Percentiles rank a stretch among this genome's conserved stretches.
These are phyloP conservation scores for Parietaria judaica DNA, from an alignment of 306 rosid species.

Conservation along the genomic window DNA sequence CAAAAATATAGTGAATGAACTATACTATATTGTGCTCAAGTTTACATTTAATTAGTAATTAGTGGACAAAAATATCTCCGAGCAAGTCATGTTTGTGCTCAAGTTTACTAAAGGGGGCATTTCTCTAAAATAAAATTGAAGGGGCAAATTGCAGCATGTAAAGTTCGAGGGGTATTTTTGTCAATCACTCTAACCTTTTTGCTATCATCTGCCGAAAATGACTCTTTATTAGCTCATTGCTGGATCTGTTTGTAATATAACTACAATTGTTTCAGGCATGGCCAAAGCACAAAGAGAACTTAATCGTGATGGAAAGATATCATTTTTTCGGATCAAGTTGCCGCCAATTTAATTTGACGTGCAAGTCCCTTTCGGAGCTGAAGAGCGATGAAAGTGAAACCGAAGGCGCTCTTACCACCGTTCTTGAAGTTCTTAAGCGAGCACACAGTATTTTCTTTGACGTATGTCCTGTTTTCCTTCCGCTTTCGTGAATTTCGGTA, in stretches of 20 bases:
- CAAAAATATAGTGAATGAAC: no score
- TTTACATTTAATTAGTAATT: no score
- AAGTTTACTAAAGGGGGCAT: no score
- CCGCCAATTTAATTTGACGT: constrained; percentile 61
- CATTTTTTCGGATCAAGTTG: constrained; percentile 90
- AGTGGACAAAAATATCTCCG: no score
- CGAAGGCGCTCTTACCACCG: constrained; percentile 71
- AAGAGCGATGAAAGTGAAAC: constrained; percentile 66
- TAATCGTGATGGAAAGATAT: constrained; percentile 84
- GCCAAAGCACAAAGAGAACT: constrained; percentile 69
- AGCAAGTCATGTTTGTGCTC: no score
- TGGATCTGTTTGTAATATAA: background rate
- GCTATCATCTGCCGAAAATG: no score
- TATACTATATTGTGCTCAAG: no score
- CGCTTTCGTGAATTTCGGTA: background rate
- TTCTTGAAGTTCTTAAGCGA: constrained; percentile 66
- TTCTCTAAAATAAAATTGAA: no score
- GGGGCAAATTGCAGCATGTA: no score
- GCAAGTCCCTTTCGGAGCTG: constrained; percentile 66
- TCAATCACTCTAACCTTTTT: no score
- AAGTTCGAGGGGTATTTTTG: no score
- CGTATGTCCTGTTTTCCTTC: constrained; percentile 36
- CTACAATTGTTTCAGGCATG: constrained; percentile 59
- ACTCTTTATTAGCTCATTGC: no score
- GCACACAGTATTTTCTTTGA: constrained; percentile 58